Base-by-base conservation (phyloP, 495 filamentous ascomycete genomes). In the Hyphodiscus hymeniophilus region DNA sequence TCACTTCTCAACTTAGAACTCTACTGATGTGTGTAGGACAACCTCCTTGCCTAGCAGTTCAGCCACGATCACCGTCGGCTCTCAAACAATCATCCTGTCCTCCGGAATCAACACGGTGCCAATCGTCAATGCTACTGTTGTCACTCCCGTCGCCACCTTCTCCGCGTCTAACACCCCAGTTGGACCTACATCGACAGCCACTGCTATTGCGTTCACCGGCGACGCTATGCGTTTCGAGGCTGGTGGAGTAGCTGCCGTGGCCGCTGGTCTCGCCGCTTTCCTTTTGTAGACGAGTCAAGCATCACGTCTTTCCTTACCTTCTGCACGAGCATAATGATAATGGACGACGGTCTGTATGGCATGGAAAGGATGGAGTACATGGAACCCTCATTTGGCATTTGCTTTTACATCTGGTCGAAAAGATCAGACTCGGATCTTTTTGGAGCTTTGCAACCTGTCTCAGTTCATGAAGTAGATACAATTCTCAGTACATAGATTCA, bases 181-280 rank as follows among this genome's bases (percentile, higher is more conserved):
- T 16, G 18, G 55, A 47, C n/a, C 45, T 16, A 34, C 47, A 11
- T 8, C 55, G 28, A 42, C 43, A 33, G 41, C 23, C 38, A 55
- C 49, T 12, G 16, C 43, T 34, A 33, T 24, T 16, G 59, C 50
- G 42, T 59, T 63, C 39, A 48, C 36, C 28, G 61, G 62, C 23
- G 60, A 69, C 30, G 63, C 67, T 53, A 64, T 66, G 44, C 63
- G 66, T 51, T 58, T 68, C 51, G 63, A 72, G 45, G 66, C 74
- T 49, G 71, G 72, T 42, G 70, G 72, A 56, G 74, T 69, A 53
- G 75, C 70, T 63, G 63, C 78, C 42, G 77, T 69, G 32, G 72
- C 80, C 58, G 72, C 77, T 63, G 80, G 77, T 68, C 61, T 72
- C 54, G 75, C 68, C 52, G 79, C 75, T 57, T 71, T 72, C 61